Base-by-base conservation (phyloP, 2,329 filamentous ascomycete genomes). In the Diaporthe sp. region DNA sequence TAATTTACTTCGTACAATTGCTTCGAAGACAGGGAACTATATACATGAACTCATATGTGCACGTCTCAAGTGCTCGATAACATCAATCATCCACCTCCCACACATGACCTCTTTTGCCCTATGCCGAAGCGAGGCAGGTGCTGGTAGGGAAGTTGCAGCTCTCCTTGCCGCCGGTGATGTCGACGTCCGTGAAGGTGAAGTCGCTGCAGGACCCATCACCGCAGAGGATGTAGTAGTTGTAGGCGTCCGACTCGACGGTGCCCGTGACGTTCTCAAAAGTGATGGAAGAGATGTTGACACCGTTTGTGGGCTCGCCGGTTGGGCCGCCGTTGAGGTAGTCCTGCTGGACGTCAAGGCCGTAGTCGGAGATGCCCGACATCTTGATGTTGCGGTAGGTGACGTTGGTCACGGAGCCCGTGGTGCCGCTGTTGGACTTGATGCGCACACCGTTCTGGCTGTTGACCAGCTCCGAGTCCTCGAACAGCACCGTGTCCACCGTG, bases 251-350 rank as follows among this genome's bases (percentile, higher is more conserved):
- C 46, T 58, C 81, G 62, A 90, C 87, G 5, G 83, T 82, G 39
- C 88, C 88, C 3, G 79, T 84, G 75, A 90, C 83, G 73, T 84
- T 81, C 61, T 83, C 80, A 67, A 90, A 80, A 1, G 83, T 86
- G 9, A 90, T 77, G 10, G 84, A 85, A 12, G 88, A 90, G 80
- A 90, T 89, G n/a, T 88, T 88, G n/a, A 90, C 87, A 49, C 88
- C 88, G 37, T 79, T 78, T 49, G 86, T 88, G 15, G 87, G 85
- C 0, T n/a, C 81, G 25, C 87, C 87, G 10, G 83, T 86, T 5
- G 85, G 86, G 22, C 80, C 81, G n/a, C 87, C 87, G 76, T 88
- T 88, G 78, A 86, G 81, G 78, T 88, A 88, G 78, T 86, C 84
- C 80, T 86, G 85, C 79, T 86, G 82, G 75, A 86, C 82, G 58